Percentiles rank a stretch among this genome's conserved stretches.
These are phyloP conservation scores for Globisporangium nagaii DNA, from an alignment of 352 stramenopile genomes.

Conservation along the genomic window DNA sequence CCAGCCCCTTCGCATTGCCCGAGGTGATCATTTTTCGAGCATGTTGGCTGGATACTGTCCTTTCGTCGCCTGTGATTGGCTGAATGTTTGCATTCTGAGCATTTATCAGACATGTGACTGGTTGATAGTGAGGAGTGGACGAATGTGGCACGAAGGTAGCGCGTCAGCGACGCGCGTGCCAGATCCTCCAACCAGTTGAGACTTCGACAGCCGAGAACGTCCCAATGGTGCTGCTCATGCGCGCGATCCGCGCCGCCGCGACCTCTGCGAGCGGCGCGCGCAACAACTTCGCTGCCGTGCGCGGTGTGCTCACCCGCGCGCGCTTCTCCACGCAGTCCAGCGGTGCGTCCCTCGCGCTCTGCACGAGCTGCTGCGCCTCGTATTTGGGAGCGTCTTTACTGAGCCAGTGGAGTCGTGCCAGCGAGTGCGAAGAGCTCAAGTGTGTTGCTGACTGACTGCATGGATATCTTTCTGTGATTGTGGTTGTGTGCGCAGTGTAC, in stretches of 20 bases:
- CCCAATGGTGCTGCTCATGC: conserved; percentile 47
- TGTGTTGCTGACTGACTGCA: background rate
- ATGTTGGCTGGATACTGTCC: too few relatives aligned
- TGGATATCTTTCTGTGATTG: background rate
- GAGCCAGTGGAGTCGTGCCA: background rate
- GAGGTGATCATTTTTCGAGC: conserved; percentile 21
- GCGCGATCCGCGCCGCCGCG: conserved; percentile 27
- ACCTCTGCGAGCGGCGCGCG: conserved; percentile 10
- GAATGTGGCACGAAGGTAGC: conserved; percentile 24
- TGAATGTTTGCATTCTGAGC: too few relatives aligned
- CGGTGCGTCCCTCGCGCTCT: conserved; percentile 24
- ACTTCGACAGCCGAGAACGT: background rate
- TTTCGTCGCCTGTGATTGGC: background rate
- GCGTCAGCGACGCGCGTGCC: conserved; percentile 2
- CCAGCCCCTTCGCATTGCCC: conserved; percentile 37
- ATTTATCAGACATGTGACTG: too few relatives aligned
- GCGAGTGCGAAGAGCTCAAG: background rate
- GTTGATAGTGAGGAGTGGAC: too few relatives aligned
- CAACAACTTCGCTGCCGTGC: conserved; percentile 14
- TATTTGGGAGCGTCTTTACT: too few relatives aligned
- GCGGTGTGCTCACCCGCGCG: conserved; percentile 14
- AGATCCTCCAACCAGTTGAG: background rate
- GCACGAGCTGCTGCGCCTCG: background rate
- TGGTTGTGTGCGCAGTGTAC: conserved; percentile 35
- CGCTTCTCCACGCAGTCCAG: conserved; percentile 59